Conservation (phyloP, 2,329 filamentous ascomycete species). For the Penicillium janthinellum region DNA sequence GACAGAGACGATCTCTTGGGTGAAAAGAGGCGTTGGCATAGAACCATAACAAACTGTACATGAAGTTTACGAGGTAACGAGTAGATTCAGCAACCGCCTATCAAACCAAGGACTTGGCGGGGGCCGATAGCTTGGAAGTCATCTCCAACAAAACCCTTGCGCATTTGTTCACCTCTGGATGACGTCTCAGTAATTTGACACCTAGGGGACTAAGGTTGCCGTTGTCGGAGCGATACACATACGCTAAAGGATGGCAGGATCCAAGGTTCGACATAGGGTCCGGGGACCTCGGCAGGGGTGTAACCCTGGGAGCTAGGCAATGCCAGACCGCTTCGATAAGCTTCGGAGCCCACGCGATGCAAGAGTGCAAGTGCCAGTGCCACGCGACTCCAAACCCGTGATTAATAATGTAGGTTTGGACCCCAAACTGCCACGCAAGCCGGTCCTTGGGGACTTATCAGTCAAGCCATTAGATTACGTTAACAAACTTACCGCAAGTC, state of each 20-base stretch:
- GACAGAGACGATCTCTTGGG: slow-evolving; percentile 33
- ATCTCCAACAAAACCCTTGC: background rate
- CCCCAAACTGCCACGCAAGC: background rate
- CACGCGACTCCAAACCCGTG: background rate
- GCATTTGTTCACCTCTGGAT: background rate
- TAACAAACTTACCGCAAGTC: background rate
- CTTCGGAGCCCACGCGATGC: background rate
- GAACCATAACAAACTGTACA: slow-evolving; percentile 7
- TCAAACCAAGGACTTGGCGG: background rate
- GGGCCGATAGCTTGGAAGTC: background rate
- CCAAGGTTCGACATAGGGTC: background rate
- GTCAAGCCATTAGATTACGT: background rate
- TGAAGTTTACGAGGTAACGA: background rate
- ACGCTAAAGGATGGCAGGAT: background rate
- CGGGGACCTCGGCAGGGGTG: background rate
- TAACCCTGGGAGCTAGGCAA: background rate
- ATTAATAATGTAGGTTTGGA: background rate
- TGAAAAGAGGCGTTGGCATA: slow-evolving; percentile 26
- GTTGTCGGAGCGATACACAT: background rate
- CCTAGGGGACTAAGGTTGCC: background rate
- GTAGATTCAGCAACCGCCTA: background rate
- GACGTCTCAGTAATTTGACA: background rate
- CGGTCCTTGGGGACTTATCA: background rate
- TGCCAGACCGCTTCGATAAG: background rate
- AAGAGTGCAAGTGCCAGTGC: background rate